These are phyloP conservation scores for Lentithecium fluviatile DNA, from an alignment of 495 filamentous ascomycete species.

Conservation along the genomic window DNA sequence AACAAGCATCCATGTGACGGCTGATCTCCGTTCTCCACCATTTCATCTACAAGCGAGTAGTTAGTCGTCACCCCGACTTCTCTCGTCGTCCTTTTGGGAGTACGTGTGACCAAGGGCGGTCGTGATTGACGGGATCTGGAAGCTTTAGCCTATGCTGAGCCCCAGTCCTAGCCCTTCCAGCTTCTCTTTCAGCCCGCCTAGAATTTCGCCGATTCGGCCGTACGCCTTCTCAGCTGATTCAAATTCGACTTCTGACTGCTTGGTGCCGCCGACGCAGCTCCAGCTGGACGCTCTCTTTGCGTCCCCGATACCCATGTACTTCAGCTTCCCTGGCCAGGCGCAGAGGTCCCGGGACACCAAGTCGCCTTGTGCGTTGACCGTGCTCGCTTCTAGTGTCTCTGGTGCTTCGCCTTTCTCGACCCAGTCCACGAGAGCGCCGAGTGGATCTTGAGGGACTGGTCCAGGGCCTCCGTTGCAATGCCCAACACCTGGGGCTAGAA, in stretches of 20 bases:
- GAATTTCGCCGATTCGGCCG: neutral
- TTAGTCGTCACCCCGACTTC: neutral
- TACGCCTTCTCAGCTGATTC: neutral
- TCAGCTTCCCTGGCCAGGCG: conserved; percentile 19
- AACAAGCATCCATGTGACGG: neutral
- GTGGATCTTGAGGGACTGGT: conserved; percentile 23
- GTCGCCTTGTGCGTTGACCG: conserved; percentile 12
- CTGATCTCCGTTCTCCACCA: neutral
- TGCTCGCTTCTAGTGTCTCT: conserved; percentile 32
- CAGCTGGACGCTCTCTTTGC: conserved; percentile 25
- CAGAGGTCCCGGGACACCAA: conserved; percentile 22
- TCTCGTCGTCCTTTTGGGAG: neutral
- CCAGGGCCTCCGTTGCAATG: conserved; percentile 40
- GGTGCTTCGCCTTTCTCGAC: conserved; percentile 47
- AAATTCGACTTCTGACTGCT: conserved; percentile 7
- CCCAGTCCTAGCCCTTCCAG: conserved; percentile 19
- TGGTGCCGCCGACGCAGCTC: conserved; percentile 11
- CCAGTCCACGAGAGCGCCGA: conserved; percentile 45
- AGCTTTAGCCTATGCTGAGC: conserved; percentile 16
- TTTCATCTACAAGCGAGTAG: neutral
- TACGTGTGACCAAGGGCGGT: neutral
- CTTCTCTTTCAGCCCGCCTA: conserved; percentile 20
- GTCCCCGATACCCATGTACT: conserved; percentile 30
- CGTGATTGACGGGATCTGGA: neutral
- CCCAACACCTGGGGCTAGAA: conserved; percentile 41